Conservation (phyloP, 2,329 filamentous ascomycete species). For the Talaromyces sp. region DNA sequence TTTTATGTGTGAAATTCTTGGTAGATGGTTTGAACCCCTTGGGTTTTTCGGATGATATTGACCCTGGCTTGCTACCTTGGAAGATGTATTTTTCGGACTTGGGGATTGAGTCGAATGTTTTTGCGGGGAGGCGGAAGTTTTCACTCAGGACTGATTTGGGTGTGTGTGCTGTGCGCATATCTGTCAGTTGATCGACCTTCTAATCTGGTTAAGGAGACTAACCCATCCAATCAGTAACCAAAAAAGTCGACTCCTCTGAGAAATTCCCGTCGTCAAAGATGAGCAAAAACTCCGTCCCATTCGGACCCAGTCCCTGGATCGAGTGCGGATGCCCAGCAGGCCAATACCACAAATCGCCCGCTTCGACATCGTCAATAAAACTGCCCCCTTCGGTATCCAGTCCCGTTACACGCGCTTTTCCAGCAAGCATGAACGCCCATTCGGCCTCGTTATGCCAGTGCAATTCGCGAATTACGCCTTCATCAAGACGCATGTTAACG, state of each 20-base stretch:
- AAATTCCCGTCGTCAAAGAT: conserved; percentile 59
- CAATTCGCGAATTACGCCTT: conserved; percentile 70
- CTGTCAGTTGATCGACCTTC: not conserved
- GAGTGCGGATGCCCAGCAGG: conserved; percentile 72
- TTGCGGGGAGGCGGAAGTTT: conserved; percentile 68
- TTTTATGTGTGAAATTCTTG: conserved; percentile 65
- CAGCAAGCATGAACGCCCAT: conserved; percentile 72
- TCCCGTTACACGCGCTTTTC: conserved; percentile 67
- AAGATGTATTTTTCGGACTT: conserved; percentile 70
- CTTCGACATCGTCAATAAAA: conserved; percentile 70
- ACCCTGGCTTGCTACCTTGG: conserved; percentile 61
- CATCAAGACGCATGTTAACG: conserved; percentile 73
- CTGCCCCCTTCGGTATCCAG: conserved; percentile 71
- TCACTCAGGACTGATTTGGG: conserved; percentile 68
- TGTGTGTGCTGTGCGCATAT: conserved; percentile 55
- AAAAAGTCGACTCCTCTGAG: conserved; percentile 65
- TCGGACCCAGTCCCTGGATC: conserved; percentile 63
- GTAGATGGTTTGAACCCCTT: conserved; percentile 65
- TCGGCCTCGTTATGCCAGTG: conserved; percentile 76
- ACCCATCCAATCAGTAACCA: conserved; percentile 71
- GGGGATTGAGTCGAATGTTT: conserved; percentile 65
- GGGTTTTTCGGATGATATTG: conserved; percentile 62
- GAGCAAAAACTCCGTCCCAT: conserved; percentile 62
- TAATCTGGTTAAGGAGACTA: not conserved
- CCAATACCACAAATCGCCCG: conserved; percentile 77